phyloP scores from a whole-genome alignment of 192 early-diverging fungal genomes.

The Mortierella antarctica region DNA sequence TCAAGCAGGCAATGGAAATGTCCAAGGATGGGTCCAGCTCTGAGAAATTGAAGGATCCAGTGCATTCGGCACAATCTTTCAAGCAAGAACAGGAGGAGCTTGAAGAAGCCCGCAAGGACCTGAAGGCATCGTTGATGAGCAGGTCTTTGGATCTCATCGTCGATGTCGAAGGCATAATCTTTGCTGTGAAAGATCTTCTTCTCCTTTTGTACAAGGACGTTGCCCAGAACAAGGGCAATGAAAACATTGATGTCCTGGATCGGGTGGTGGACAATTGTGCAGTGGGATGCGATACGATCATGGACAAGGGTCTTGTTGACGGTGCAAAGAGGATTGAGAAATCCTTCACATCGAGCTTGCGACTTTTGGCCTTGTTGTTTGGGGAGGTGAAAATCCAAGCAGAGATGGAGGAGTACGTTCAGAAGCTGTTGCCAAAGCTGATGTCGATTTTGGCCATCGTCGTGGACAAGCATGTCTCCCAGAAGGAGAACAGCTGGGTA shows the following conservation, averaged over 20 bases:
- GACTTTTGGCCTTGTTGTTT: constrained; percentile 69
- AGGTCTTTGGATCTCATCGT: constrained; percentile 59
- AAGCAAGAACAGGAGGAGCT: constrained; percentile 45
- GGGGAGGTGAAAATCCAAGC: constrained; percentile 65
- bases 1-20: constrained; percentile 38
- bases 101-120: constrained; percentile 46
- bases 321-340: constrained; percentile 17
- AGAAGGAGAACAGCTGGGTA: constrained; percentile 60
- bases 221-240: not conserved
- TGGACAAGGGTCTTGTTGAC: not conserved
- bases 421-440: constrained; percentile 30
- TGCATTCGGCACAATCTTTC: constrained; percentile 20
- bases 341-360: constrained; percentile 56
- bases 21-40: not conserved
- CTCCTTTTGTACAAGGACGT: constrained; percentile 59
- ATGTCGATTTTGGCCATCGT: constrained; percentile 27
- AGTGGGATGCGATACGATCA: not conserved
- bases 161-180: constrained; percentile 69
- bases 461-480: not conserved
- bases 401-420: constrained; percentile 36
- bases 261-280: constrained; percentile 34
- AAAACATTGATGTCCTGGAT: constrained; percentile 38
- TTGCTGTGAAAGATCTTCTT: constrained; percentile 73
- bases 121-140: constrained; percentile 45
- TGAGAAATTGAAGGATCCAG: constrained; percentile 10